Conservation (phyloP, 441 rosid species). For the Codiaeum variegatum region DNA sequence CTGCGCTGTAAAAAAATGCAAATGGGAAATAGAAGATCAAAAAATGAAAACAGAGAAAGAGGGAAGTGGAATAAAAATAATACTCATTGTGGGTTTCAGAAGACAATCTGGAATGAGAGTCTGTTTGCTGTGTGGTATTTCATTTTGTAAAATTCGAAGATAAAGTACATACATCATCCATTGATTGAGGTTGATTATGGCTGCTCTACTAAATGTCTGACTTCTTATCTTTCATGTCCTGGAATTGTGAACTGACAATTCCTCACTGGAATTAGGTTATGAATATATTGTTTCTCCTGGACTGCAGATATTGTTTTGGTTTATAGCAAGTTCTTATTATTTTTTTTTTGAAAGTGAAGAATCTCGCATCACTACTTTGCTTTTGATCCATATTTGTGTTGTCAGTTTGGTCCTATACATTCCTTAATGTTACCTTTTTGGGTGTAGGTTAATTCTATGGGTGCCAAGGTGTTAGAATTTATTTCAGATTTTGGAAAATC, state of each 20-base stretch:
- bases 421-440: conserved; percentile 12
- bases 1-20: neutral
- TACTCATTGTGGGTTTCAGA: neutral
- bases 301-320: neutral
- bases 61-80: neutral
- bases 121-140: neutral
- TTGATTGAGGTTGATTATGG: neutral
- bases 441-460: conserved; percentile 81
- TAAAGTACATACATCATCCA: neutral
- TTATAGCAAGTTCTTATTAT: neutral
- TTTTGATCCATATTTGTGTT: neutral
- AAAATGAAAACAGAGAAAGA: neutral
- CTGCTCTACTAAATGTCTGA: neutral
- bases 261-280: neutral
- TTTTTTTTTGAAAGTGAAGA: neutral
- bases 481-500: conserved; percentile 94
- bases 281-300: neutral
- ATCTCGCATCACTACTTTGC: neutral
- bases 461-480: conserved; percentile 88
- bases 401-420: neutral
- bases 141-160: neutral
- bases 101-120: neutral
- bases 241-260: neutral
- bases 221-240: neutral
- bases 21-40: neutral